Percentiles rank a stretch among this genome's conserved stretches.
These are phyloP conservation scores for Cadophora luteo-olivacea DNA, from an alignment of 2,329 filamentous ascomycete genomes.

Conservation along the genomic window DNA sequence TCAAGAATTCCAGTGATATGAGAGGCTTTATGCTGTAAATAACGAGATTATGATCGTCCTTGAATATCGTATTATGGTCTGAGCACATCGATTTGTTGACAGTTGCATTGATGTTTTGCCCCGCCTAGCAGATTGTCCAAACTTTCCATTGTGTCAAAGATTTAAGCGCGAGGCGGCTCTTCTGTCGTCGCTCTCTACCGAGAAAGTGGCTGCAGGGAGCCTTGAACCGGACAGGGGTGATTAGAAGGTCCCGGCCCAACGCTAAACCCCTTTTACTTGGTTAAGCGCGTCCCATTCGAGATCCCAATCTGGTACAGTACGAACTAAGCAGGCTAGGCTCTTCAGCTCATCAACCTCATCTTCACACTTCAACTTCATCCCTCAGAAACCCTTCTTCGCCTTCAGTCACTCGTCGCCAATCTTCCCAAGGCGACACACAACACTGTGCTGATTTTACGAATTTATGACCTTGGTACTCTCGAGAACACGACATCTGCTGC, in stretches of 20 bases:
- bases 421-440: neutral
- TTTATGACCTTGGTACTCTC: neutral
- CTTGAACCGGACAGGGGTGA: neutral
- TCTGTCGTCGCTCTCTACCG: neutral
- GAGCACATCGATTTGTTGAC: neutral
- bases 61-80: neutral
- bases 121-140: neutral
- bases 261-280: neutral
- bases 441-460: neutral
- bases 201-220: conserved; percentile 2
- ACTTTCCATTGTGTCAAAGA: neutral
- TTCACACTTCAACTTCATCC: conserved; percentile 3
- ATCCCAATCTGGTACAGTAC: neutral
- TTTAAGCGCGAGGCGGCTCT: neutral
- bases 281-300: neutral
- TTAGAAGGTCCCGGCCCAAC: neutral
- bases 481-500: neutral
- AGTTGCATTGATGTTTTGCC: neutral
- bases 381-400: neutral
- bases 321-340: conserved; percentile 8
- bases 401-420: neutral
- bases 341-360: conserved; percentile 8
- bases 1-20: neutral
- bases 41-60: neutral
- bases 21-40: neutral